Evolutionary conservation across 2,329 filamentous ascomycete genomes (phyloP).

Genomic region (Phialophora tarda): DNA sequence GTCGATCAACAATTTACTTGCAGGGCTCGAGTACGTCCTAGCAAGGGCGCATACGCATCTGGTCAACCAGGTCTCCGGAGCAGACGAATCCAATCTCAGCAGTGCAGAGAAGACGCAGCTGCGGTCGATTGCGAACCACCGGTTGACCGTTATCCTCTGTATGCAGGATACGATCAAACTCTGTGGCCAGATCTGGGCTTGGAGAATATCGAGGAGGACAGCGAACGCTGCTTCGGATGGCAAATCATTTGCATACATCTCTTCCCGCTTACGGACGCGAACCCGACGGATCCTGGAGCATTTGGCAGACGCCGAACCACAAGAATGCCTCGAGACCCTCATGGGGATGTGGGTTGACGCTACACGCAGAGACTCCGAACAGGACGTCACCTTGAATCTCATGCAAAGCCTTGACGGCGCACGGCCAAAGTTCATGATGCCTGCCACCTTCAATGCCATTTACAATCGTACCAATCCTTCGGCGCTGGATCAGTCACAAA

Average conservation of each 20-base stretch:
- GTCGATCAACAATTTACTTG: slow-evolving; percentile 76
- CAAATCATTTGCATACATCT: slow-evolving; percentile 89
- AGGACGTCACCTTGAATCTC: slow-evolving; percentile 73
- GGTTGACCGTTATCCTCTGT: slow-evolving; percentile 90
- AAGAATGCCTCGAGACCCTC: slow-evolving; percentile 92
- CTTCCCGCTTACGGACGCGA: slow-evolving; percentile 85
- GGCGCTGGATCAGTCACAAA: slow-evolving; percentile 76
- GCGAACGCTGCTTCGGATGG: slow-evolving; percentile 69
- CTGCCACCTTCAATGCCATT: slow-evolving; percentile 92
- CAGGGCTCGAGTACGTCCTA: slow-evolving; percentile 88
- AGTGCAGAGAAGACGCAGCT: slow-evolving; percentile 72
- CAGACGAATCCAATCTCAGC: slow-evolving; percentile 19
- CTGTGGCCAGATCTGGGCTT: slow-evolving; percentile 93
- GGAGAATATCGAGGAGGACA: slow-evolving; percentile 69
- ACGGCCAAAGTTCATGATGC: slow-evolving; percentile 86
- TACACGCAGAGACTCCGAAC: slow-evolving; percentile 56
- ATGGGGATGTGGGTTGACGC: slow-evolving; percentile 77
- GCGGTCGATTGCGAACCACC: slow-evolving; percentile 88
- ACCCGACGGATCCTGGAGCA: slow-evolving; percentile 88
- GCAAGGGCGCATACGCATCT: slow-evolving; percentile 85
- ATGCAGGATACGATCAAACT: slow-evolving; percentile 95
- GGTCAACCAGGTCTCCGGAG: slow-evolving; percentile 47
- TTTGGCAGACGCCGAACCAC: slow-evolving; percentile 85
- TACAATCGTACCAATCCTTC: slow-evolving; percentile 90
- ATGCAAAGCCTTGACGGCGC: slow-evolving; percentile 91